Percentiles rank a stretch among this genome's conserved stretches.
Evolutionary conservation across 148 eudicot genomes (phyloP).

Genomic region (Vaccinium vitisidaea): DNA sequence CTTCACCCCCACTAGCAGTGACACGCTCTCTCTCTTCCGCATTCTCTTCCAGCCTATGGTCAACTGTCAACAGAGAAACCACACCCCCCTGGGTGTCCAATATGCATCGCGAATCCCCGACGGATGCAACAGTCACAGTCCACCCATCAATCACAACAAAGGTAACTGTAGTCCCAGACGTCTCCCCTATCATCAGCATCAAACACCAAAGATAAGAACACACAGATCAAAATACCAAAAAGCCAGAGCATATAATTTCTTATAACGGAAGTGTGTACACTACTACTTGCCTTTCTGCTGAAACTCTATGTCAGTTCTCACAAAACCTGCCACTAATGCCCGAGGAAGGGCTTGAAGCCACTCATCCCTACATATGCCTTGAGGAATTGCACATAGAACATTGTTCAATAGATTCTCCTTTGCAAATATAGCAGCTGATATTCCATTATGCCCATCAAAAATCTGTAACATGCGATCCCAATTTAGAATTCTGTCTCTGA

Average conservation of each 20-base stretch:
- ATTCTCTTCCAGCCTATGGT: slow-evolving; percentile 93
- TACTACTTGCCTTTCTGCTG: slow-evolving; percentile 71
- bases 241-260: background rate
- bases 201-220: slow-evolving; percentile 13
- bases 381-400: slow-evolving; percentile 79
- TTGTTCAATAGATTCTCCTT: slow-evolving; percentile 84
- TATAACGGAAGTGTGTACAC: slow-evolving; percentile 8
- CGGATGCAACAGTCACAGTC: slow-evolving; percentile 99
- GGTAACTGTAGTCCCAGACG: slow-evolving; percentile 97
- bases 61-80: slow-evolving; percentile 87
- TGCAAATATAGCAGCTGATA: slow-evolving; percentile 88
- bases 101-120: slow-evolving; percentile 98
- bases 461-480: slow-evolving; percentile 42
- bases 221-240: background rate
- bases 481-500: slow-evolving; percentile 16
- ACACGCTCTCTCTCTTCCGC: slow-evolving; percentile 93
- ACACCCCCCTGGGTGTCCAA: slow-evolving; percentile 91
- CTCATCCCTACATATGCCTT: slow-evolving; percentile 73
- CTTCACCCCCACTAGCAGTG: slow-evolving; percentile 98
- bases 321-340: slow-evolving; percentile 96
- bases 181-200: slow-evolving; percentile 59
- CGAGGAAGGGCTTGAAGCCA: slow-evolving; percentile 95
- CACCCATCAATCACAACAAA: slow-evolving; percentile 96
- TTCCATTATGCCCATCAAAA: slow-evolving; percentile 98
- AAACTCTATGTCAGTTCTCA: slow-evolving; percentile 95